phyloP scores from a whole-genome alignment of 2,329 filamentous ascomycete genomes.

The Ilyonectria sp. region DNA sequence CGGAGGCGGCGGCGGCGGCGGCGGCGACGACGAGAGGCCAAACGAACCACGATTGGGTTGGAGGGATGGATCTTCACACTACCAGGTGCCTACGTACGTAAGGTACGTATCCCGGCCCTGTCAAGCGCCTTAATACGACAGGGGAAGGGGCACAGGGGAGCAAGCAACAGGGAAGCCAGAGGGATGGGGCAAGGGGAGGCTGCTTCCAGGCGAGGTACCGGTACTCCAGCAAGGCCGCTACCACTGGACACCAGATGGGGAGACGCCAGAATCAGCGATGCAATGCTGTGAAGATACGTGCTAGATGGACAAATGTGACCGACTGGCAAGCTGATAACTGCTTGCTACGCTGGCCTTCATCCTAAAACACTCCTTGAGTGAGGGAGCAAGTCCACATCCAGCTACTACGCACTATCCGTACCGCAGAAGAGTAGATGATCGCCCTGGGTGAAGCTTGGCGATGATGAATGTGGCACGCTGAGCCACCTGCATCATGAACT shows the following conservation, averaged over 20 bases:
- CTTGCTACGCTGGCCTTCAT: not conserved
- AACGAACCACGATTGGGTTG: slow-evolving; percentile 14
- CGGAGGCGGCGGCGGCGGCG: slow-evolving; percentile 20
- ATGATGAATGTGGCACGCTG: slow-evolving; percentile 22
- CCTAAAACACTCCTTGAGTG: not conserved
- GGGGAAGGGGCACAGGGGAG: slow-evolving; percentile 1
- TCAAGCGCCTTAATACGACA: slow-evolving; percentile 13
- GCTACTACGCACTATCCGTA: slow-evolving; percentile 3
- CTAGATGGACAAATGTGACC: not conserved
- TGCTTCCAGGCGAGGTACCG: not conserved
- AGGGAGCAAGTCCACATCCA: not conserved
- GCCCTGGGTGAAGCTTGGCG: slow-evolving; percentile 7
- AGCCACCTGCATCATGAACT: slow-evolving; percentile 3
- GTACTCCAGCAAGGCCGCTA: not conserved
- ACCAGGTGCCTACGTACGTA: slow-evolving; percentile 6
- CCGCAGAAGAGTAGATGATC: slow-evolving; percentile 7
- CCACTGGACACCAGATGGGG: not conserved
- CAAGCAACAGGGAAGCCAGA: too few relatives aligned
- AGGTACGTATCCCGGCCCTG: slow-evolving; percentile 29
- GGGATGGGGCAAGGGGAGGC: not conserved
- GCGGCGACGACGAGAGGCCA: slow-evolving; percentile 16
- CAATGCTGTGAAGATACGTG: not conserved
- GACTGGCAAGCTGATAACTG: not conserved
- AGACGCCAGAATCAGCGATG: not conserved
- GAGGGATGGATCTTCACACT: slow-evolving; percentile 39